Conservation (phyloP, 352 stramenopile species). For the Pythium apleroticum region DNA sequence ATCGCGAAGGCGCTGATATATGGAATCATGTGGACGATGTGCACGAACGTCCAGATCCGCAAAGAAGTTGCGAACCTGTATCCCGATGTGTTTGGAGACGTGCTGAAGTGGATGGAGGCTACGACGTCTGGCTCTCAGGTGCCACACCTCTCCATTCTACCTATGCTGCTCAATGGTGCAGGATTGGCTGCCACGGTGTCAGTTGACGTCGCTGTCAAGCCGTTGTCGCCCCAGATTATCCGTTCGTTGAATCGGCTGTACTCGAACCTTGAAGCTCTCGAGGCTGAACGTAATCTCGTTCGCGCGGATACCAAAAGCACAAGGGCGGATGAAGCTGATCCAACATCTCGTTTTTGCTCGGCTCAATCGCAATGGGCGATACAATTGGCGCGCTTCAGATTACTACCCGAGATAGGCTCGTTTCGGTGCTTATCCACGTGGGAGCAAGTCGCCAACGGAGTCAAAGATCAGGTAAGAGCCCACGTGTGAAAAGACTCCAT, state of each 20-base stretch:
- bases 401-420: constrained; percentile 16
- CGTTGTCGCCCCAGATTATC: background rate
- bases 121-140: background rate
- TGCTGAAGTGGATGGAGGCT: background rate
- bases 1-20: background rate
- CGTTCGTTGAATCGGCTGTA: background rate
- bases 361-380: constrained; percentile 2
- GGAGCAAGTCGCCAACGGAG: background rate
- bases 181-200: constrained; percentile 11
- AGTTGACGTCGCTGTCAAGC: background rate
- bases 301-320: background rate
- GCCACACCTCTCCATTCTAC: background rate
- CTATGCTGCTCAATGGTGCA: constrained; percentile 6
- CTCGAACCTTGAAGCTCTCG: background rate
- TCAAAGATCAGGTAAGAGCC: constrained; percentile 15
- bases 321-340: background rate
- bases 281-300: background rate
- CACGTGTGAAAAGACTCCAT: too few species aligned
- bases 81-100: background rate
- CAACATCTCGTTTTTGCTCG: background rate
- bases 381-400: background rate
- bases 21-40: constrained; percentile 23
- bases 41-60: constrained; percentile 11
- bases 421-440: background rate
- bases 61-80: background rate